These are phyloP conservation scores for Melanogaster broomeanus DNA, from an alignment of 768 basidiomycete genomes.

Conservation along the genomic window DNA sequence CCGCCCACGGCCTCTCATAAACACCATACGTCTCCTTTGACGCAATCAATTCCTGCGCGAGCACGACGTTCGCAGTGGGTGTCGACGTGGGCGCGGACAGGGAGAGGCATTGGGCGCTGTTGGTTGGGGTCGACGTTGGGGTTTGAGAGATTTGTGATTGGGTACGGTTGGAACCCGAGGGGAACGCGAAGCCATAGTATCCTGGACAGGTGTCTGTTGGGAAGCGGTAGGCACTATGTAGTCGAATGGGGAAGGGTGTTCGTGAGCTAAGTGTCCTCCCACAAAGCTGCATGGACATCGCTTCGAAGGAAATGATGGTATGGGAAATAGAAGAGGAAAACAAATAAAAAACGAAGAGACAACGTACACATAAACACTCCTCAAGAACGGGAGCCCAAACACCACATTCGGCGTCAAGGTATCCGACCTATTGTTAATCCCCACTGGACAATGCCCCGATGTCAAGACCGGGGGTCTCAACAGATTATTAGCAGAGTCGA, in stretches of 20 bases:
- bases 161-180: slow-evolving; percentile 27
- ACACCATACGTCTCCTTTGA: slow-evolving; percentile 9
- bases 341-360: no score
- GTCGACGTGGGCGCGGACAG: slow-evolving; percentile 30
- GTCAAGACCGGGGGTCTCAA: slow-evolving; percentile 9
- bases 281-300: no score
- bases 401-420: slow-evolving; percentile 12
- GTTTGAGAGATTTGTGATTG: slow-evolving; percentile 29
- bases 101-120: slow-evolving; percentile 25
- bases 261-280: neutral
- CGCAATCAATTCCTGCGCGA: slow-evolving; percentile 9
- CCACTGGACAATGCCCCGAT: slow-evolving; percentile 20
- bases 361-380: slow-evolving; percentile 35
- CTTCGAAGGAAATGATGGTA: no score
- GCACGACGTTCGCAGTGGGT: slow-evolving; percentile 17
- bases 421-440: slow-evolving; percentile 14
- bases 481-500: slow-evolving; percentile 25
- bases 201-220: slow-evolving; percentile 30
- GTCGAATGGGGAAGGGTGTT: neutral
- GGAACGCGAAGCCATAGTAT: slow-evolving; percentile 35
- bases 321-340: neutral
- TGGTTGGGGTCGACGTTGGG: slow-evolving; percentile 28
- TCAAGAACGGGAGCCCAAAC: slow-evolving; percentile 29
- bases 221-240: slow-evolving; percentile 32
- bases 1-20: slow-evolving; percentile 10